phyloP scores from a whole-genome alignment of 2,329 filamentous ascomycete species.

The Tothia fuscella region DNA sequence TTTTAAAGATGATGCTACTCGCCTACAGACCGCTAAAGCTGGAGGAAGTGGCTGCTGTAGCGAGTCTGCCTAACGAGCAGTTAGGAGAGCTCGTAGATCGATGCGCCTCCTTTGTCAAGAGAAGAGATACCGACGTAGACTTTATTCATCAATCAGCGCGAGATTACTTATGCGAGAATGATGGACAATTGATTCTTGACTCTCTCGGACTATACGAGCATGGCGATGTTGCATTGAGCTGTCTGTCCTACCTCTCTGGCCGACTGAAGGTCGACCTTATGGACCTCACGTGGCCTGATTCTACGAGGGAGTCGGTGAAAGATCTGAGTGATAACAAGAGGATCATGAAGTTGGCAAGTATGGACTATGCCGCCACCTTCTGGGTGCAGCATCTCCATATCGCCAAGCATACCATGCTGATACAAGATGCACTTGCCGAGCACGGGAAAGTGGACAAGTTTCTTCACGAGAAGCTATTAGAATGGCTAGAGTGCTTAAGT shows the following conservation, averaged over 20 bases:
- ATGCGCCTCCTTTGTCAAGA: slow-evolving; percentile 31
- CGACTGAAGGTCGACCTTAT: too few relatives aligned
- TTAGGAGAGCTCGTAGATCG: slow-evolving; percentile 20
- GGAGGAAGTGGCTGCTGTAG: slow-evolving; percentile 21
- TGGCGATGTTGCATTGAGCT: too few relatives aligned
- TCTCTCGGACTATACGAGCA: too few relatives aligned
- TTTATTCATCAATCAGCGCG: slow-evolving; percentile 35
- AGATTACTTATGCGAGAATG: slow-evolving; percentile 24
- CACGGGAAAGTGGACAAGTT: not conserved
- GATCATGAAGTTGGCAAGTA: too few relatives aligned
- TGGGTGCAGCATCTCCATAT: not conserved
- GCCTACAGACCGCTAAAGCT: slow-evolving; percentile 28
- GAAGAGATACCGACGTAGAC: slow-evolving; percentile 19
- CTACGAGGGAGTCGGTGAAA: too few relatives aligned
- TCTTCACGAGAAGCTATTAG: not conserved
- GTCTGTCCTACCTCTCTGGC: too few relatives aligned
- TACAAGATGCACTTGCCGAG: not conserved
- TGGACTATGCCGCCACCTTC: too few relatives aligned
- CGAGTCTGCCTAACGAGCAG: slow-evolving; percentile 12
- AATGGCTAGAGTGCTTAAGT: not conserved
- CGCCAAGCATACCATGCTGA: not conserved
- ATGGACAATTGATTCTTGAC: too few relatives aligned
- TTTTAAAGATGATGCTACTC: slow-evolving; percentile 23
- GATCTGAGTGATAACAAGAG: too few relatives aligned
- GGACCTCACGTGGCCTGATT: too few relatives aligned